Evolutionary conservation across 1,139 yeast species (phyloP).

Genomic region (Kurtzmaniella quercitrusa): DNA sequence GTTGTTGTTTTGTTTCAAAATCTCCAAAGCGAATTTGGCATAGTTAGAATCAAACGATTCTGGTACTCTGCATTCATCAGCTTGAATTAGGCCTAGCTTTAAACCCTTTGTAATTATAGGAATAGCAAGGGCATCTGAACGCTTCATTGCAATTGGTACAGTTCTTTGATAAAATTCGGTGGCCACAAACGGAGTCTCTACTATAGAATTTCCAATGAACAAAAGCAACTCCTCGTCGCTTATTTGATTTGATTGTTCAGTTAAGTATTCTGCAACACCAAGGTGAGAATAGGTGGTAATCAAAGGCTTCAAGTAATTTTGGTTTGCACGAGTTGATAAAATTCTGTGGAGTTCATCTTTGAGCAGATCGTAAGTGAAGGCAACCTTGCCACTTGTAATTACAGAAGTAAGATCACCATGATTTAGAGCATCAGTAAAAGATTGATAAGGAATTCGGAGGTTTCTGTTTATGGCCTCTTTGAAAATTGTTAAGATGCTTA

Average conservation of each 20-base stretch:
- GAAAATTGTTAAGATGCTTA: conserved; percentile 3
- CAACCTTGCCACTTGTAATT: conserved; percentile 21
- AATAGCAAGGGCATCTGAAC: not conserved
- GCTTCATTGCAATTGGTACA: conserved; percentile 11
- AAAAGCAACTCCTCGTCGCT: conserved; percentile 18
- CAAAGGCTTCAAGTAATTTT: conserved; percentile 21
- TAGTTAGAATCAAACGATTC: conserved; percentile 4
- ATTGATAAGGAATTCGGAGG: conserved; percentile 9
- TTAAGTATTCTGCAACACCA: conserved; percentile 14
- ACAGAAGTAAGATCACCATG: conserved; percentile 7
- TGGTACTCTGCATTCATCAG: not conserved
- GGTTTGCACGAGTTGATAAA: conserved; percentile 12
- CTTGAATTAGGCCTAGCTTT: conserved; percentile 4
- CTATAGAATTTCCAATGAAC: conserved; percentile 19
- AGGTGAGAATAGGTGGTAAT: conserved; percentile 9
- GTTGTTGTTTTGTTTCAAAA: conserved; percentile 4
- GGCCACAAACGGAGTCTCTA: conserved; percentile 8
- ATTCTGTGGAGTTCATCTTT: conserved; percentile 13
- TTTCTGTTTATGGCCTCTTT: conserved; percentile 5
- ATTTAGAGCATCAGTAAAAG: not conserved
- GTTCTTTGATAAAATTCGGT: conserved; percentile 9
- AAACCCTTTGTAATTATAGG: conserved; percentile 9
- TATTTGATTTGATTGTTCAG: conserved; percentile 11
- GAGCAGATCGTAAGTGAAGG: conserved; percentile 15
- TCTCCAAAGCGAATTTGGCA: conserved; percentile 4